phyloP scores from a whole-genome alignment of 352 stramenopile genomes.

The Pythium dissotocum region DNA sequence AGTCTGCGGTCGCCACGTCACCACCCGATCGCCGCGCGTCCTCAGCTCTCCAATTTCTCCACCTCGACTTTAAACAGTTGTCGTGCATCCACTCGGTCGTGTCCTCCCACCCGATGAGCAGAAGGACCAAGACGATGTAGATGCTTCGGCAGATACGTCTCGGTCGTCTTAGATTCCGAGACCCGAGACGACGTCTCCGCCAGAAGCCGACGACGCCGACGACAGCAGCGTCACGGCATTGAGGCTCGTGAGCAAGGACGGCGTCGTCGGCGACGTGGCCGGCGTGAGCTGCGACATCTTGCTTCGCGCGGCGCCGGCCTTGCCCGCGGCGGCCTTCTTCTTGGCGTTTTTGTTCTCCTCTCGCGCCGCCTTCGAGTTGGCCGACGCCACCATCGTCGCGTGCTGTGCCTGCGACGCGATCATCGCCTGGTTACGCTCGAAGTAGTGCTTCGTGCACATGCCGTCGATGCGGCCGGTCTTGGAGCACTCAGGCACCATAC shows the following conservation, averaged over 20 bases:
- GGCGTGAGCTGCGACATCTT: conserved; percentile 29
- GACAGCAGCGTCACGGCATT: conserved; percentile 28
- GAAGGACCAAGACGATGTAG: neutral
- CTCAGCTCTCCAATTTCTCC: conserved; percentile 1
- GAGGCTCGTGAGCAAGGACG: conserved; percentile 28
- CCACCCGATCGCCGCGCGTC: neutral
- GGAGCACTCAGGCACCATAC: conserved; percentile 73
- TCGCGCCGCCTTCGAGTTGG: conserved; percentile 17
- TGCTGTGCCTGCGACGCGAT: conserved; percentile 24
- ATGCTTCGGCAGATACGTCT: neutral
- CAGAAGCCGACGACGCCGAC: conserved; percentile 15
- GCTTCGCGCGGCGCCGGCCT: neutral
- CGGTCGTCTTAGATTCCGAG: neutral
- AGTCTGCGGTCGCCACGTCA: conserved; percentile 2
- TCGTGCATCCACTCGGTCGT: neutral
- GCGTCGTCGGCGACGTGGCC: conserved; percentile 28
- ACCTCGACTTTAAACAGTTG: neutral
- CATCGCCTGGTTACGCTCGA: conserved; percentile 65
- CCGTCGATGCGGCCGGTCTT: conserved; percentile 83
- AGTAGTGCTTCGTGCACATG: conserved; percentile 87
- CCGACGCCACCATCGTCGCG: conserved; percentile 19
- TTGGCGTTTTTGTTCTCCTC: conserved; percentile 13
- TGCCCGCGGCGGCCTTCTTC: neutral
- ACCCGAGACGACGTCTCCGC: neutral
- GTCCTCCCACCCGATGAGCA: neutral